Conservation (phyloP, 129 eudicot species). For the Lonicera japonica region DNA sequence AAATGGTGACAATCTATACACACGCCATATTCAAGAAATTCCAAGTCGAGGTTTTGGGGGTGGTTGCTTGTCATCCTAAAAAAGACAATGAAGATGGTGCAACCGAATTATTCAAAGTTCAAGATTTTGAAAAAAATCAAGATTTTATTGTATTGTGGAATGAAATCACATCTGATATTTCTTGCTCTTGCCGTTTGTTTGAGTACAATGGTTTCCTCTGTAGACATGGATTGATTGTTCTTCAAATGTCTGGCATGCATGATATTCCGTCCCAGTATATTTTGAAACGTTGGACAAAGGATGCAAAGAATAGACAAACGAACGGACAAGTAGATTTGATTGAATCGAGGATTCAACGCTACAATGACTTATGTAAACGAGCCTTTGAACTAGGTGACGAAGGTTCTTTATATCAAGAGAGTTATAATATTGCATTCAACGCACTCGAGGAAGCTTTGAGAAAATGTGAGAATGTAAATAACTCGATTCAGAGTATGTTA, state of each 20-base stretch:
- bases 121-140: conserved; percentile 32
- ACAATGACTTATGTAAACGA: conserved; percentile 18
- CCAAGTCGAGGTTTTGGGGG: conserved; percentile 41
- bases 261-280: conserved; percentile 26
- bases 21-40: conserved; percentile 33
- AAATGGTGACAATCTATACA: conserved; percentile 24
- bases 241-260: conserved; percentile 33
- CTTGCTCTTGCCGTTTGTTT: conserved; percentile 28
- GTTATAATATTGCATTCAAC: conserved; percentile 19
- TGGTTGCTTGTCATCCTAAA: conserved; percentile 39
- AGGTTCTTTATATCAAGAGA: conserved; percentile 34
- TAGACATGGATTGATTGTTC: conserved; percentile 33
- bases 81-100: conserved; percentile 19
- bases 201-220: conserved; percentile 34
- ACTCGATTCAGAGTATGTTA: conserved; percentile 2
- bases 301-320: conserved; percentile 24
- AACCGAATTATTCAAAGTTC: conserved; percentile 13
- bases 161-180: conserved; percentile 18
- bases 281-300: conserved; percentile 38
- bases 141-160: conserved; percentile 19
- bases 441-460: conserved; percentile 28
- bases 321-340: conserved; percentile 7
- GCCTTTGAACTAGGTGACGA: conserved; percentile 30
- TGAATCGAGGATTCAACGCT: conserved; percentile 21
- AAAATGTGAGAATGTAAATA: conserved; percentile 24